phyloP scores from a whole-genome alignment of 225 moss, liverwort and hornwort genomes.

The Bryum argenteum region DNA sequence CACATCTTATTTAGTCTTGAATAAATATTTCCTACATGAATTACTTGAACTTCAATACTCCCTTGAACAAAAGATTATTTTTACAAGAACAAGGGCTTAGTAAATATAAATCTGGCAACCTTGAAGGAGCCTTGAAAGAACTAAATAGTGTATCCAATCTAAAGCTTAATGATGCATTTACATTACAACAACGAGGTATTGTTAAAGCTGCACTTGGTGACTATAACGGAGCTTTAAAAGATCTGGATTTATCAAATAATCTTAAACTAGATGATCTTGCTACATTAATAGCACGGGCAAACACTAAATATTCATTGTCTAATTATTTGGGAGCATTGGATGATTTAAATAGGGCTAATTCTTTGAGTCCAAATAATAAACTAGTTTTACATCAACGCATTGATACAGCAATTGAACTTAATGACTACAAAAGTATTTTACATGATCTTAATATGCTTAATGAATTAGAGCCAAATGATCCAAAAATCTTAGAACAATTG shows the following conservation, averaged over 20 bases:
- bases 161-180: neutral
- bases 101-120: neutral
- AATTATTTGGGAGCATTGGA: conserved; percentile 10
- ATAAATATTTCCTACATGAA: too few relatives aligned
- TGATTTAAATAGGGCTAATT: neutral
- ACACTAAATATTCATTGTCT: neutral
- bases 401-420: neutral
- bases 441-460: neutral
- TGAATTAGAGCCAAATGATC: conserved; percentile 5
- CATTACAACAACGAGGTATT: neutral
- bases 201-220: conserved; percentile 21
- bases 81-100: neutral
- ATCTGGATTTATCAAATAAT: conserved; percentile 10
- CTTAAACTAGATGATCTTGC: neutral
- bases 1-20: too few relatives aligned
- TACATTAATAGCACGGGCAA: neutral
- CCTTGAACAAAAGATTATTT: neutral
- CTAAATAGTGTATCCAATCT: neutral
- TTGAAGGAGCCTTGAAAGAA: neutral
- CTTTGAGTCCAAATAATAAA: neutral
- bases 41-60: neutral
- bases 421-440: neutral
- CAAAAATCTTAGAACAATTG: conserved; percentile 6
- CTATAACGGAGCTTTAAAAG: neutral
- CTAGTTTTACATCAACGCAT: neutral